Percentiles rank a stretch among this genome's conserved stretches.
phyloP scores from a whole-genome alignment of 257 asterid species.

The Thymus mandschuricus region DNA sequence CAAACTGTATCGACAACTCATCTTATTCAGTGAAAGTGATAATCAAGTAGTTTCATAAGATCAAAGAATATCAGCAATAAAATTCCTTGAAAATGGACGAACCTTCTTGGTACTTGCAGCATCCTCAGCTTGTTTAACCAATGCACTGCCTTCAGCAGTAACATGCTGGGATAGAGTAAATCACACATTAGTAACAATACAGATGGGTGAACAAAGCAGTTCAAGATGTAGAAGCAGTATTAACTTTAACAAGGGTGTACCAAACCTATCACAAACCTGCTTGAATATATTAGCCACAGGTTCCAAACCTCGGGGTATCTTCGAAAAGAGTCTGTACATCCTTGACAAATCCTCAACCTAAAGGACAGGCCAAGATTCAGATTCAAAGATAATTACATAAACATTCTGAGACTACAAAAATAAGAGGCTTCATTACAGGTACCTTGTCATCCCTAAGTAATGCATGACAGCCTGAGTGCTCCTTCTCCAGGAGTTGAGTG shows the following conservation, averaged over 20 bases:
- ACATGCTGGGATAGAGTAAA: slow-evolving; percentile 53
- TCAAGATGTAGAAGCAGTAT: slow-evolving; percentile 11
- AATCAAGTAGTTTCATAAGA: slow-evolving; percentile 5
- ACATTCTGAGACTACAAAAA: slow-evolving; percentile 7
- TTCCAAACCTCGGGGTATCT: slow-evolving; percentile 61
- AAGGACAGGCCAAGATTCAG: slow-evolving; percentile 24
- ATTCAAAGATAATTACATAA: slow-evolving; percentile 25
- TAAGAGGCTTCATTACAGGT: slow-evolving; percentile 11
- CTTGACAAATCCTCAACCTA: slow-evolving; percentile 64
- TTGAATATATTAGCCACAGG: slow-evolving; percentile 70
- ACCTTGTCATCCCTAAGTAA: slow-evolving; percentile 93
- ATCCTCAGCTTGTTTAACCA: slow-evolving; percentile 65
- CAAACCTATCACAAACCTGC: slow-evolving; percentile 61
- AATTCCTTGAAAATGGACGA: slow-evolving; percentile 2
- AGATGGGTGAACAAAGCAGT: slow-evolving; percentile 15
- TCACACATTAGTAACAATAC: slow-evolving; percentile 14
- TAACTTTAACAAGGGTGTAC: slow-evolving; percentile 7
- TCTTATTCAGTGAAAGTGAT: not conserved
- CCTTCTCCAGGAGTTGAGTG: slow-evolving; percentile 78
- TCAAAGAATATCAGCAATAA: slow-evolving; percentile 13
- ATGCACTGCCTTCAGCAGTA: slow-evolving; percentile 58
- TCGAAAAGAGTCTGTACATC: slow-evolving; percentile 63
- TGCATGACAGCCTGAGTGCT: slow-evolving; percentile 96
- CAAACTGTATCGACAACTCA: too few relatives aligned
- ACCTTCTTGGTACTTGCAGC: slow-evolving; percentile 63